Evolutionary conservation across 1,139 yeast genomes (phyloP).

Genomic region (Dujonia santamariae): DNA sequence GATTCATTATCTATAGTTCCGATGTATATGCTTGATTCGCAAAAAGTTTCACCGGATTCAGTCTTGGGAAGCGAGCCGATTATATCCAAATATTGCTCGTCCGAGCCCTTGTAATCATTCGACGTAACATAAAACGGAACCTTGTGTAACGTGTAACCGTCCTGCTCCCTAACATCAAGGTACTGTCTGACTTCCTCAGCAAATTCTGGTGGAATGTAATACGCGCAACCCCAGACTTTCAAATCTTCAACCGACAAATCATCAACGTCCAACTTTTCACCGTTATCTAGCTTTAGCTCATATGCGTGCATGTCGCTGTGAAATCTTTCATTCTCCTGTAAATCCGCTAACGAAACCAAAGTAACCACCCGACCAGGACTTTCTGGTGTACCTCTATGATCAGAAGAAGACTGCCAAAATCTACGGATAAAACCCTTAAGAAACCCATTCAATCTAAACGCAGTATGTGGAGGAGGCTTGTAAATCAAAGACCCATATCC

Average conservation of each 20-base stretch:
- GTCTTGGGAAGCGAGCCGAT: constrained; percentile 19
- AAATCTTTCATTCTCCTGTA: constrained; percentile 38
- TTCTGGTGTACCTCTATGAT: constrained; percentile 86
- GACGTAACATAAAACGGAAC: constrained; percentile 58
- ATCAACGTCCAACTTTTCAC: not conserved
- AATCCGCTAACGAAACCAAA: constrained; percentile 56
- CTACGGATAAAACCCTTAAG: constrained; percentile 74
- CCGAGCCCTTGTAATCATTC: constrained; percentile 13
- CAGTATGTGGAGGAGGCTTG: constrained; percentile 80
- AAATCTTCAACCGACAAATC: constrained; percentile 42
- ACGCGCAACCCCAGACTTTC: constrained; percentile 78
- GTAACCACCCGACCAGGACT: constrained; percentile 88
- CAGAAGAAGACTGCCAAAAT: constrained; percentile 90
- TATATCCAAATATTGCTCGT: constrained; percentile 16
- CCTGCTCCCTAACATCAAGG: constrained; percentile 80
- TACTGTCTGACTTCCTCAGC: constrained; percentile 63
- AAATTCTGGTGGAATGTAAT: constrained; percentile 66
- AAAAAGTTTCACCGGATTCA: constrained; percentile 34
- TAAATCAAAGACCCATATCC: constrained; percentile 91
- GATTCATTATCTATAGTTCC: constrained; percentile 81
- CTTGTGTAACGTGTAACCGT: constrained; percentile 76
- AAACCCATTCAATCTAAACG: constrained; percentile 66
- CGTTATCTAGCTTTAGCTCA: constrained; percentile 24
- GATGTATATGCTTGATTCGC: constrained; percentile 72
- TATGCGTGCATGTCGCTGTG: constrained; percentile 44